Evolutionary conservation across 331 rosid species (phyloP), one percentile per base, ranked within the genome.

Genomic region (Erythrophleum ivorense): DNA sequence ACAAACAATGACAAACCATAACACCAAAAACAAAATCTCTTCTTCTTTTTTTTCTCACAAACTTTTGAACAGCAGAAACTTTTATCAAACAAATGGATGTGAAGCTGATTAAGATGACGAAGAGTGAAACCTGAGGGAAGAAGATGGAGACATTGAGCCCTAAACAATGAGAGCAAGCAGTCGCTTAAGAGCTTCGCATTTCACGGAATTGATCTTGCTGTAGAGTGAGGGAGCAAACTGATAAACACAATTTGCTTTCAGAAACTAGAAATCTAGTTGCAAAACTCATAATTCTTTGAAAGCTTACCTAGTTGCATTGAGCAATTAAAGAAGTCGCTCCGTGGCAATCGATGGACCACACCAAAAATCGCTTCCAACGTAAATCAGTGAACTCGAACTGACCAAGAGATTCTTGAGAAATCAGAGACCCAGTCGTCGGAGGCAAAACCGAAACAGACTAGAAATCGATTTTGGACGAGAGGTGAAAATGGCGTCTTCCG

Each of bases 181-280:
- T 38, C 99, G 97, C 81, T 96, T 96, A 64, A 96, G 99, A 78
- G 99, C 99, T 84, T 96, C 99, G 79, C 90, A 91, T 80, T 91
- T 96, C 88, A 91, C 98, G 55, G 97, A 91, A 81, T 94, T 98
- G 91, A 94, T 94, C 85, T 83, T 94, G 89, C 98, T 93, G 74
- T 96, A 97, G 69, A 96, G 95, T 21, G 92, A 89, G 29, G 95
- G 89, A 36, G 90, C 91, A 71, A 96, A 85, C 71, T 94, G 60
- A 89, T 98, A 33, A 24, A 24, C 29, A 24, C 29, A 24, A 24
- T 24, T 24, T 24, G 29, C 29, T 24, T 24, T 24, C 29, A 24
- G 29, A 24, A 24, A 24, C 29, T 24, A 24, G 29, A 24, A 24
- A 24, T 24, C 29, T 24, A 24, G 29, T 24, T 24, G 29, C 29